Conservation (phyloP, 1,284 basidiomycete genomes). For the Psilocybe mexicana region DNA sequence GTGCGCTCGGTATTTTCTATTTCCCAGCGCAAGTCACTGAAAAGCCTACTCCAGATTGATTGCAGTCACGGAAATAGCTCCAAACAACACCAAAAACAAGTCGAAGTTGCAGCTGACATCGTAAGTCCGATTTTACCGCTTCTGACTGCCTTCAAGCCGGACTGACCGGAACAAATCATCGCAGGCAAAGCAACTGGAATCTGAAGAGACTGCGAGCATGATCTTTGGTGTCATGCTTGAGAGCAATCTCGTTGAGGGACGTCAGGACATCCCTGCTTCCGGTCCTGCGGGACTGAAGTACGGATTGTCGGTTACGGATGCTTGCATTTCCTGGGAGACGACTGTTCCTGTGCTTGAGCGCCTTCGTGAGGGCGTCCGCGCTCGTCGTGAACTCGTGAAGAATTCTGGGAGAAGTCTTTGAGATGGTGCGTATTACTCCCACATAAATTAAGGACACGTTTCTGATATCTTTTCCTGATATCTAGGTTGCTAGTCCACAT, state of each 20-base stretch:
- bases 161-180: slow-evolving; percentile 4
- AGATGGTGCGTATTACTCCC: neutral
- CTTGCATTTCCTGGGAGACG: slow-evolving; percentile 88
- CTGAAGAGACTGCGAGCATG: slow-evolving; percentile 66
- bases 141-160: neutral
- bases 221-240: slow-evolving; percentile 99
- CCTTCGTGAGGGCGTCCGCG: slow-evolving; percentile 78
- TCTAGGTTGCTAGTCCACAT: neutral
- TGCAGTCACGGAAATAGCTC: slow-evolving; percentile 95
- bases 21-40: slow-evolving; percentile 1
- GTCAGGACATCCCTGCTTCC: slow-evolving; percentile 81
- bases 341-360: slow-evolving; percentile 81
- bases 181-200: slow-evolving; percentile 72
- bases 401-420: slow-evolving; percentile 30
- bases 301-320: slow-evolving; percentile 89
- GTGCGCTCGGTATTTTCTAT: slow-evolving; percentile 39
- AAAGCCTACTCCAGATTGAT: slow-evolving; percentile 64
- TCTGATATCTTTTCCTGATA: neutral
- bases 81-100: slow-evolving; percentile 85
- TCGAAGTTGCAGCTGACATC: slow-evolving; percentile 83
- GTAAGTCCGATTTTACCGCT: slow-evolving; percentile 45
- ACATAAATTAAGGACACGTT: no score
- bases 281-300: slow-evolving; percentile 82
- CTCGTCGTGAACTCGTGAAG: slow-evolving; percentile 58
- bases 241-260: slow-evolving; percentile 88